A percentile compares a stretch with the other conserved stretches of the same genome.
phyloP scores from a whole-genome alignment of 805 yeast genomes.

The Saccharomycopsis olivae region DNA sequence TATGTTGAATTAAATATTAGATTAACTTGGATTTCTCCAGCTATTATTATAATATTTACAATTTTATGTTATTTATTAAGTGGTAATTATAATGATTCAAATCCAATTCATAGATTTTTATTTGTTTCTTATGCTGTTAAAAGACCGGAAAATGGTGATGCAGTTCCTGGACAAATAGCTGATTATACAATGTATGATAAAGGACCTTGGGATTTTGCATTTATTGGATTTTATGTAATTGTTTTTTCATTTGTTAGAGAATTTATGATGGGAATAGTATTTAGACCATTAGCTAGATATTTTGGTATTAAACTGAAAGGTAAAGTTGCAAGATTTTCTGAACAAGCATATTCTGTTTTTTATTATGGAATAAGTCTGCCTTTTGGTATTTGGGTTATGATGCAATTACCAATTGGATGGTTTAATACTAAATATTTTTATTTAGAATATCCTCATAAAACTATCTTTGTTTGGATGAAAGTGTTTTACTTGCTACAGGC shows the following conservation, averaged over 20 bases:
- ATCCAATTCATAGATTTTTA: slow-evolving; percentile 54
- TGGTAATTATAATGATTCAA: slow-evolving; percentile 45
- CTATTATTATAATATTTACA: slow-evolving; percentile 34
- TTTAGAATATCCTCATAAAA: slow-evolving; percentile 69
- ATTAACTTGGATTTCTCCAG: slow-evolving; percentile 67
- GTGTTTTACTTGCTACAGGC: slow-evolving; percentile 85
- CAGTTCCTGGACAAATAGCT: slow-evolving; percentile 24
- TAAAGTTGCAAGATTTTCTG: slow-evolving; percentile 77
- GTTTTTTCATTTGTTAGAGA: slow-evolving; percentile 88
- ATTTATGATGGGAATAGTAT: slow-evolving; percentile 72
- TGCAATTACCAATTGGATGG: slow-evolving; percentile 73
- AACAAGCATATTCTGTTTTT: slow-evolving; percentile 76
- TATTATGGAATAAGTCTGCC: slow-evolving; percentile 81
- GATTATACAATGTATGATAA: slow-evolving; percentile 58
- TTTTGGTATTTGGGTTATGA: slow-evolving; percentile 83
- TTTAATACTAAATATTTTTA: slow-evolving; percentile 81
- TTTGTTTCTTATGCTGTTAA: slow-evolving; percentile 44
- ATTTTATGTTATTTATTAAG: slow-evolving; percentile 40
- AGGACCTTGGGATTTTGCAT: slow-evolving; percentile 73
- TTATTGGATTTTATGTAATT: slow-evolving; percentile 70
- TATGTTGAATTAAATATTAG: slow-evolving; percentile 23
- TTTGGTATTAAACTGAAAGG: slow-evolving; percentile 41
- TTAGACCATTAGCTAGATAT: slow-evolving; percentile 56
- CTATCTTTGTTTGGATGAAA: slow-evolving; percentile 62
- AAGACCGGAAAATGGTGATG: slow-evolving; percentile 39